Percentiles rank a stretch among this genome's conserved stretches.
Evolutionary conservation across 805 yeast genomes (phyloP).

Genomic region (Wickerhamomyces chambardii): DNA sequence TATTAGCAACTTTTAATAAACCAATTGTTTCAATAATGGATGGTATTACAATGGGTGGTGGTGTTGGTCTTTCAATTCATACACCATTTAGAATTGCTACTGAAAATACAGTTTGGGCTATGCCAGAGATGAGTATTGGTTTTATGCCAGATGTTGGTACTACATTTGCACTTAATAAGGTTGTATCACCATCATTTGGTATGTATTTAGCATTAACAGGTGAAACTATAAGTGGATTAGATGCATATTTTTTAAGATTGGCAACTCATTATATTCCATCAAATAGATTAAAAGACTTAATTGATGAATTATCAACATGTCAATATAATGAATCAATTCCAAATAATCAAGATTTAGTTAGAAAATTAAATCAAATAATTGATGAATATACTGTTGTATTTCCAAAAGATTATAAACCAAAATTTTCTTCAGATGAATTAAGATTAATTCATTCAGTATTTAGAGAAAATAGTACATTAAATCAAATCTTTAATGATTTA

Average conservation of each 20-base stretch:
- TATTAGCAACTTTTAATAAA: constrained; percentile 71
- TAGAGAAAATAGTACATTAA: constrained; percentile 33
- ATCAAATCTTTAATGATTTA: constrained; percentile 38
- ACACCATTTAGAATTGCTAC: constrained; percentile 92
- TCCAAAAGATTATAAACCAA: constrained; percentile 55
- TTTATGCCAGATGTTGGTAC: constrained; percentile 96
- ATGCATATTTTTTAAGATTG: constrained; percentile 74
- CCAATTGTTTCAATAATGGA: constrained; percentile 83
- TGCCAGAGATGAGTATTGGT: constrained; percentile 98
- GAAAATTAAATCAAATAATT: constrained; percentile 58
- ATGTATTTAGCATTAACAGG: constrained; percentile 85
- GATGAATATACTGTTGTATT: constrained; percentile 70
- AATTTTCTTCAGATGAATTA: constrained; percentile 46
- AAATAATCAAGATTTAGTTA: constrained; percentile 20
- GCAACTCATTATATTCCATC: constrained; percentile 87
- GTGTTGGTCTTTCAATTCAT: constrained; percentile 88
- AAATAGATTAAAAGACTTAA: constrained; percentile 51
- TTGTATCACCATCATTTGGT: constrained; percentile 72
- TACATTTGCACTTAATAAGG: constrained; percentile 76
- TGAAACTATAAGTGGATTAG: constrained; percentile 65
- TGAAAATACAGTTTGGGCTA: constrained; percentile 83
- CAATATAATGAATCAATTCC: constrained; percentile 26
- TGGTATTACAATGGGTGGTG: constrained; percentile 98
- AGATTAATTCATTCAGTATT: constrained; percentile 64
- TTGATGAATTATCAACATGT: constrained; percentile 37